Evolutionary conservation across 2,329 filamentous ascomycete genomes (phyloP).

Genomic region (Huntiella abstrusa): DNA sequence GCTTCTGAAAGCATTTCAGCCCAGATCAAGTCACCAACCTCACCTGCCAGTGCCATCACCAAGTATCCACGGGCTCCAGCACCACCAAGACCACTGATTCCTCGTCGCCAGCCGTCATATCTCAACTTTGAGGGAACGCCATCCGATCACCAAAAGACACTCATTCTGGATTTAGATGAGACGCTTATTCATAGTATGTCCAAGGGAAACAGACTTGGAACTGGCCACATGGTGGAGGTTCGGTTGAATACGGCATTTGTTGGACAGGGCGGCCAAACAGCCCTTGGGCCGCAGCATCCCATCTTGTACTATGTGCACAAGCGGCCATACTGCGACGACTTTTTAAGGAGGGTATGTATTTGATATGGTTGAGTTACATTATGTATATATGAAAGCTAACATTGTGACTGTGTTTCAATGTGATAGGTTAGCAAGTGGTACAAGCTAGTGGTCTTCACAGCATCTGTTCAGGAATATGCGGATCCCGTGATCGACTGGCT

Average conservation of each 20-base stretch:
- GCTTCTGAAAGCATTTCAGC: conserved; percentile 40
- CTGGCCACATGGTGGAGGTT: conserved; percentile 97
- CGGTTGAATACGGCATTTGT: conserved; percentile 59
- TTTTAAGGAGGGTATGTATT: conserved; percentile 54
- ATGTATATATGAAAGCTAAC: conserved; percentile 13
- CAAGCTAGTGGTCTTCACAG: conserved; percentile 90
- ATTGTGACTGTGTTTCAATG: neutral
- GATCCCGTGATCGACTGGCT: conserved; percentile 98
- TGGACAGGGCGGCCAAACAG: conserved; percentile 45
- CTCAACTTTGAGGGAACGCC: conserved; percentile 38
- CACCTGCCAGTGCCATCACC: conserved; percentile 57
- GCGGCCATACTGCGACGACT: conserved; percentile 90
- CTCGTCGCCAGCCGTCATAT: conserved; percentile 76
- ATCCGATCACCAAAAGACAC: conserved; percentile 59
- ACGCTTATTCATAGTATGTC: conserved; percentile 96
- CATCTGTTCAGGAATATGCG: conserved; percentile 94
- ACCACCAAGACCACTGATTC: conserved; percentile 77
- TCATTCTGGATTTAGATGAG: conserved; percentile 91
- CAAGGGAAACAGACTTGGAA: conserved; percentile 87
- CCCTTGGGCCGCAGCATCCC: conserved; percentile 70
- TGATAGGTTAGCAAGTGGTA: conserved; percentile 83
- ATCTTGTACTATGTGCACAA: conserved; percentile 99
- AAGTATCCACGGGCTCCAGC: conserved; percentile 81
- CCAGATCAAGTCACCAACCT: conserved; percentile 84
- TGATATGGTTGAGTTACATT: neutral